Evolutionary conservation across 768 basidiomycete species (phyloP).

Genomic region (Kwoniella sp.): DNA sequence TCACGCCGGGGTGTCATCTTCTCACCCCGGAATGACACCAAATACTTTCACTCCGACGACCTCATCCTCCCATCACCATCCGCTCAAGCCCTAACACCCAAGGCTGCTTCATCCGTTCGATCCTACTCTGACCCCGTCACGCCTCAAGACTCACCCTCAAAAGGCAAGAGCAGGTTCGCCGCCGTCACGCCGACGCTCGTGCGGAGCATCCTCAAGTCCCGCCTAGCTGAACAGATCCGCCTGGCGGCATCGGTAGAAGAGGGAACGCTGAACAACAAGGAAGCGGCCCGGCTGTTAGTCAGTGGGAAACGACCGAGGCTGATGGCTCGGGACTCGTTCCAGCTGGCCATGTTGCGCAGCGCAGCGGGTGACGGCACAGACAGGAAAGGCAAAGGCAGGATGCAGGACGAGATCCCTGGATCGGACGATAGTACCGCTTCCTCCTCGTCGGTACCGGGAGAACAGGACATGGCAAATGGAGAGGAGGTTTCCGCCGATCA

Average conservation of each 20-base stretch:
- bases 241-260: conserved; percentile 41
- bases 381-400: conserved; percentile 8
- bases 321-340: conserved; percentile 37
- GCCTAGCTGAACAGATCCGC: conserved; percentile 26
- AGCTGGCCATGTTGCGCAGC: conserved; percentile 26
- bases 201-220: conserved; percentile 30
- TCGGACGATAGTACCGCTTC: conserved; percentile 30
- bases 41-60: conserved; percentile 32
- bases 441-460: conserved; percentile 3
- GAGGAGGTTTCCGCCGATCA: conserved; percentile 8
- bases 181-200: conserved; percentile 12
- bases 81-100: background rate
- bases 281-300: conserved; percentile 36
- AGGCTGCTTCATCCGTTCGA: conserved; percentile 26
- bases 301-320: conserved; percentile 35
- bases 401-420: conserved; percentile 23
- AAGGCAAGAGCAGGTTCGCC: conserved; percentile 8
- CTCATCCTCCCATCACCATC: conserved; percentile 25
- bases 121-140: conserved; percentile 24
- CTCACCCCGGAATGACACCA: conserved; percentile 24
- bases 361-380: conserved; percentile 14
- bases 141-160: conserved; percentile 6
- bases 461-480: background rate
- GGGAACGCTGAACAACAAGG: conserved; percentile 45
- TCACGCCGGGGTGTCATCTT: conserved; percentile 28